Evolutionary conservation across 2,329 filamentous ascomycete species (phyloP), one percentile per base, ranked within the genome.

Genomic region (Curvularia spicifera): DNA sequence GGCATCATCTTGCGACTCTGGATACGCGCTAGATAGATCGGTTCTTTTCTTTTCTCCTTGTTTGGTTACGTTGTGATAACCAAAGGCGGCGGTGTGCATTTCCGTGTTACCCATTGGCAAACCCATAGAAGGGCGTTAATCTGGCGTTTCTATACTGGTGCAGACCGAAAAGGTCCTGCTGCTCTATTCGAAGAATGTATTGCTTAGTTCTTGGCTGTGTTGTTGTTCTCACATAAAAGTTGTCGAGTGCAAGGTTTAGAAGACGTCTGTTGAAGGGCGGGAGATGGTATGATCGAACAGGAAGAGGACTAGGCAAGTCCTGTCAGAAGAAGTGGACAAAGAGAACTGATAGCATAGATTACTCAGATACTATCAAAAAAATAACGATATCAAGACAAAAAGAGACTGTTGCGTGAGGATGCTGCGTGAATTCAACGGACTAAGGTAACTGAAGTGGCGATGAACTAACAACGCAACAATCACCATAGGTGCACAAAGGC

Each of bases 71-170:
- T 37, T 37, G 15, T 15, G 35, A 37, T 18, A 44, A 44, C 13
- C 24, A 44, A 18, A 44, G 42, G 24, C 24, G 24, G 42, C 42
- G 24, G 42, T n/a, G 15, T 22, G 42, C 42, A 44, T 44, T 44
- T 15, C n/a, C 26, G 24, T 6, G 29, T 35, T 48, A 37, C 15
- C 44, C 20, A 35, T 44, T 44, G 42, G 24, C 24, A 44, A 44
- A 28, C 26, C 22, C n/a, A 44, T 48, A 48, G 45, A 48, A 18
- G 45, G 45, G 45, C 45, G 31, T 37, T 48, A 15, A 35, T 24
- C 3, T 28, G 45, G 45, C 29, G 45, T 48, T 48, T 46, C 42
- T n/a, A 28, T 10, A 44, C 24, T 10, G 24, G 42, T 44, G 42
- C 12, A 44, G 42, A 44, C 42, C 26, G 15, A n/a, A n/a, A 44